Evolutionary conservation across 1,284 basidiomycete genomes (phyloP).

Genomic region (Cryptococcus hybrid): DNA sequence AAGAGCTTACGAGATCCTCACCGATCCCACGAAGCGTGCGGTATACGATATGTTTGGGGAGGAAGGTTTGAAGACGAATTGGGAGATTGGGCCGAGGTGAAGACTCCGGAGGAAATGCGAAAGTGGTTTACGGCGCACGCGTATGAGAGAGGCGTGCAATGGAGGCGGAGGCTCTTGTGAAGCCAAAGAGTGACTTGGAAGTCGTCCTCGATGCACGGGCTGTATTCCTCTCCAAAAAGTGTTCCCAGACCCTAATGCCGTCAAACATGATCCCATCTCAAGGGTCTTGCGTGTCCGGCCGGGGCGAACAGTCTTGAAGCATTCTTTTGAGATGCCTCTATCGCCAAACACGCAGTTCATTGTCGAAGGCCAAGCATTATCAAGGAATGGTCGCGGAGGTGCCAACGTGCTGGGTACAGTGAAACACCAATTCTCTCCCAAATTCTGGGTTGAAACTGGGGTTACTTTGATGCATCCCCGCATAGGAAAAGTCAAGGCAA

Average conservation of each 20-base stretch:
- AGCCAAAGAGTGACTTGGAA: conserved; percentile 49
- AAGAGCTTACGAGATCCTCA: conserved; percentile 51
- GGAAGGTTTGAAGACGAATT: conserved; percentile 53
- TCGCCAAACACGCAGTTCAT: conserved; percentile 38
- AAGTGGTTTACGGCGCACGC: conserved; percentile 52
- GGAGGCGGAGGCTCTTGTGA: conserved; percentile 54
- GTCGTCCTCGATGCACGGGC: conserved; percentile 45
- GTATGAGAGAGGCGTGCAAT: conserved; percentile 47
- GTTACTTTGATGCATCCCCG: conserved; percentile 51
- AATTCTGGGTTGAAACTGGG: conserved; percentile 46
- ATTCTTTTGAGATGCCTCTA: conserved; percentile 48
- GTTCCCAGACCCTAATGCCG: conserved; percentile 35
- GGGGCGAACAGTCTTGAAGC: conserved; percentile 43
- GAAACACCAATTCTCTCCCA: conserved; percentile 53
- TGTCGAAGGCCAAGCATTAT: conserved; percentile 49
- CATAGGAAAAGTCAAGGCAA: conserved; percentile 50
- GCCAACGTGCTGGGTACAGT: conserved; percentile 55
- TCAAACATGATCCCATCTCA: conserved; percentile 34
- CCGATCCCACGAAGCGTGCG: conserved; percentile 51
- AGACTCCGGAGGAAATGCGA: conserved; percentile 50
- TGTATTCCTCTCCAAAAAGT: conserved; percentile 38
- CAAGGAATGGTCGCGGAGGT: conserved; percentile 48
- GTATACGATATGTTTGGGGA: conserved; percentile 58
- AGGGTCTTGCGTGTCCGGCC: conserved; percentile 33
- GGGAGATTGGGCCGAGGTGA: conserved; percentile 52